Percentiles rank a stretch among this genome's conserved stretches.
These are phyloP conservation scores for Immersiella caudata DNA, from an alignment of 495 filamentous ascomycete genomes.

Conservation along the genomic window DNA sequence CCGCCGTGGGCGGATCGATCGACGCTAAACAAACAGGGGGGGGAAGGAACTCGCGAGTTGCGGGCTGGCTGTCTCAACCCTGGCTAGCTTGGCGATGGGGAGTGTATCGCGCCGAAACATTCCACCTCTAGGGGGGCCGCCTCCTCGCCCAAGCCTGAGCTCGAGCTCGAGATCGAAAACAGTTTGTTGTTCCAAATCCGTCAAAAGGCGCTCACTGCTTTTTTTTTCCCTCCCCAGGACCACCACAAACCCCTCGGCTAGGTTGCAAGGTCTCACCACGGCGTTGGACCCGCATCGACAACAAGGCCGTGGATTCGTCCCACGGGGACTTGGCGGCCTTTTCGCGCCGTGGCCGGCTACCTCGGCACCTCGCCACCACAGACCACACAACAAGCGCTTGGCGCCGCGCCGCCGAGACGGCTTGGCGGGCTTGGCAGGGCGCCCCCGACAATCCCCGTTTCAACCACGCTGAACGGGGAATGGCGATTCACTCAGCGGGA, in stretches of 20 bases:
- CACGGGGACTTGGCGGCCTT: background rate
- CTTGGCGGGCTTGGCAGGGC: background rate
- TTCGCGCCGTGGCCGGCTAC: background rate
- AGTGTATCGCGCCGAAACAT: no score
- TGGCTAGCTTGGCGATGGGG: no score
- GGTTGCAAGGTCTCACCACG: background rate
- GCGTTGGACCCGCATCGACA: background rate
- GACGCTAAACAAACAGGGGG: background rate
- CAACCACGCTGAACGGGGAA: no score
- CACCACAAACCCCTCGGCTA: no score
- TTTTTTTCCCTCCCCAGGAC: background rate
- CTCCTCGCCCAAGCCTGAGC: no score
- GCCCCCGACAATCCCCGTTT: no score
- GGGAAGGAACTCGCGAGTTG: background rate
- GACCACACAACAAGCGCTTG: background rate
- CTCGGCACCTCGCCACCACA: background rate
- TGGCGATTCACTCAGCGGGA: no score
- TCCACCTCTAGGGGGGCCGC: no score
- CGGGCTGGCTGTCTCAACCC: background rate
- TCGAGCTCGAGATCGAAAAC: no score
- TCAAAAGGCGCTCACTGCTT: background rate
- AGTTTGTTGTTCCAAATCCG: no score
- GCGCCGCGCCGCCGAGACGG: background rate
- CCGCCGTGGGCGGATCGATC: background rate
- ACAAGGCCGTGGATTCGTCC: background rate